Percentiles rank a stretch among this genome's conserved stretches.
Evolutionary conservation across 75 land plant species (phyloP).

Genomic region (Gnetum montanum): DNA sequence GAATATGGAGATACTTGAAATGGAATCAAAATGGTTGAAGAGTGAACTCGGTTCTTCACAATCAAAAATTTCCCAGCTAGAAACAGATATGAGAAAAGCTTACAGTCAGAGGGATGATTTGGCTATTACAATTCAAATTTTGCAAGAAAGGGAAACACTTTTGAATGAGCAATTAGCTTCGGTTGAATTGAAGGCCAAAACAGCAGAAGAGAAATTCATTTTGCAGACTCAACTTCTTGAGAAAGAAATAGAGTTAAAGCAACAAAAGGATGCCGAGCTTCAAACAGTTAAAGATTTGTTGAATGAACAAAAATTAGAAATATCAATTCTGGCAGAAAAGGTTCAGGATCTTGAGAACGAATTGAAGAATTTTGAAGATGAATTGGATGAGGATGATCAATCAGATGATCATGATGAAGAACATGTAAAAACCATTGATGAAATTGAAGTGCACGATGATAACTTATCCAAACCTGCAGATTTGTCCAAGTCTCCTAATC

Average conservation of each 20-base stretch:
- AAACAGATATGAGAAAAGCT: constrained; percentile 12
- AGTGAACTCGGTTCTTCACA: constrained; percentile 22
- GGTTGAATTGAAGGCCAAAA: constrained; percentile 12
- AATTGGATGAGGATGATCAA: not conserved
- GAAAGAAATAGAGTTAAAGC: constrained; percentile 21
- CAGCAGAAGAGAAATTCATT: constrained; percentile 11
- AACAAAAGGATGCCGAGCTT: constrained; percentile 38
- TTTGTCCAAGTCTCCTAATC: constrained; percentile 21
- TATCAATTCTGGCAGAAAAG: constrained; percentile 28
- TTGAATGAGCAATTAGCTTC: constrained; percentile 16
- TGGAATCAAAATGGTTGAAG: constrained; percentile 17
- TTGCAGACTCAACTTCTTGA: constrained; percentile 25
- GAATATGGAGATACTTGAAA: constrained; percentile 26
- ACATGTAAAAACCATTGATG: constrained; percentile 12
- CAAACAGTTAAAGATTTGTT: constrained; percentile 30
- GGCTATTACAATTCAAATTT: constrained; percentile 14
- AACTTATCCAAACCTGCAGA: constrained; percentile 28
- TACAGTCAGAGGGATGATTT: constrained; percentile 26
- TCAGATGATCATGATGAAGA: not conserved
- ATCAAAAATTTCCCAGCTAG: constrained; percentile 22
- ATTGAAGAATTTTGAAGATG: not conserved
- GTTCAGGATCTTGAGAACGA: constrained; percentile 33
- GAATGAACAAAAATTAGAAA: constrained; percentile 20
- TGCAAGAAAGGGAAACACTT: constrained; percentile 26
- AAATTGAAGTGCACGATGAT: constrained; percentile 9